Percentiles rank a stretch among this genome's conserved stretches.
Evolutionary conservation across 345 rosid genomes (phyloP).

Genomic region (Heritiera littoralis): DNA sequence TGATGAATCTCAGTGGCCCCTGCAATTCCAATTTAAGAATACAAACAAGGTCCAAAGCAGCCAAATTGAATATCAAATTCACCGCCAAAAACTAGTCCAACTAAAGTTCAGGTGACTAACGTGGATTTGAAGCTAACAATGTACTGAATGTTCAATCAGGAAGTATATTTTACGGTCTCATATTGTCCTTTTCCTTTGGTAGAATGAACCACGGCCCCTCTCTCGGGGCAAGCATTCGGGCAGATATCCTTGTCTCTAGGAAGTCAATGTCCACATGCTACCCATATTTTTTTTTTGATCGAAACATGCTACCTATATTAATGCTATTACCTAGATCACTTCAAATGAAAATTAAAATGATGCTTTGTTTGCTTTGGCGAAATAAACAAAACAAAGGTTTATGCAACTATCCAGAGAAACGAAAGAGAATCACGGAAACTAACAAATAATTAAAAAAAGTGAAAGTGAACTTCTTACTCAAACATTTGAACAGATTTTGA

Average conservation of each 20-base stretch:
- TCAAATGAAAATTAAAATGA: not conserved
- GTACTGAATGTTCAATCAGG: not conserved
- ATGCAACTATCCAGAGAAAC: not conserved
- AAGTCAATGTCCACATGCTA: not conserved
- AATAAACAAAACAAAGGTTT: not conserved
- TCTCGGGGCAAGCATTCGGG: not conserved
- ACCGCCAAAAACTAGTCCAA: conserved; percentile 3
- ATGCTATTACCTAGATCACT: not conserved
- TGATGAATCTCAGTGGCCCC: conserved; percentile 26
- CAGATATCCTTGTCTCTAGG: not conserved
- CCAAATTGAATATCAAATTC: conserved; percentile 12
- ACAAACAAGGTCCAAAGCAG: not conserved
- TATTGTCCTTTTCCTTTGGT: not conserved
- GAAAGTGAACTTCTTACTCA: no score
- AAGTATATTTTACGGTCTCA: not conserved
- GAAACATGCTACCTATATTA: not conserved
- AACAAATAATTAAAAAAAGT: no score
- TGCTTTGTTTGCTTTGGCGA: not conserved
- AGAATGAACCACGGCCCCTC: not conserved
- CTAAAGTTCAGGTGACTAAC: not conserved
- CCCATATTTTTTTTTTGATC: not conserved
- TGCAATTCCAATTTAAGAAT: not conserved
- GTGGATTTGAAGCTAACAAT: not conserved
- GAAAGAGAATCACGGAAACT: no score
- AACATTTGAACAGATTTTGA: no score